These are phyloP conservation scores for Sarocladium kiliense DNA, from an alignment of 2,329 filamentous ascomycete species.

Conservation along the genomic window DNA sequence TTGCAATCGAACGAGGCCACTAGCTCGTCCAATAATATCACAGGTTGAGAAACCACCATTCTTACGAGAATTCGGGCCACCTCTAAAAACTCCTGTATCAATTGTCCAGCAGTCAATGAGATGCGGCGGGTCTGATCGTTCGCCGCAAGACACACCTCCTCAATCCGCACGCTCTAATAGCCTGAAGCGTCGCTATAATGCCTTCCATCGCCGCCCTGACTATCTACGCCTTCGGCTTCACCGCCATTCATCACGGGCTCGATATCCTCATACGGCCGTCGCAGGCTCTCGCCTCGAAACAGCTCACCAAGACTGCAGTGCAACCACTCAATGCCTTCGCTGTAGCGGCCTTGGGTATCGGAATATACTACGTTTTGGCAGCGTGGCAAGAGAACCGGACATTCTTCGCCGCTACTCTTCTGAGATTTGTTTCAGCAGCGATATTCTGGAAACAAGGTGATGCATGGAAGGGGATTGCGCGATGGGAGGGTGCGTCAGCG, in stretches of 20 bases:
- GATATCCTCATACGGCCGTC: constrained; percentile 37
- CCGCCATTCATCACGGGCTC: constrained; percentile 49
- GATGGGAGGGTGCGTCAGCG: neutral
- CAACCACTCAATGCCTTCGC: constrained; percentile 15
- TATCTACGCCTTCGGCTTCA: constrained; percentile 39
- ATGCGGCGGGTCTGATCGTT: too few relatives aligned
- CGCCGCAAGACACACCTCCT: too few relatives aligned
- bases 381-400: constrained; percentile 1
- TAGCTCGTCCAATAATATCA: too few relatives aligned
- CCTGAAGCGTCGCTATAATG: neutral
- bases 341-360: constrained; percentile 29
- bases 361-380: constrained; percentile 36
- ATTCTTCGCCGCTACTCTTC: constrained; percentile 1
- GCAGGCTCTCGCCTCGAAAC: constrained; percentile 44
- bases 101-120: too few relatives aligned
- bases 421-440: neutral
- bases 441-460: constrained; percentile 2
- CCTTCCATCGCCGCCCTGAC: neutral
- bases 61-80: too few relatives aligned
- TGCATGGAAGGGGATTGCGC: constrained; percentile 1
- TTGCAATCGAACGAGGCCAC: too few relatives aligned
- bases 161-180: neutral
- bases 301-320: constrained; percentile 36
- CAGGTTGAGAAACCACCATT: too few relatives aligned
- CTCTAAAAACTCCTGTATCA: too few relatives aligned